Percentiles rank a stretch among this genome's conserved stretches.
Evolutionary conservation across 169 alveolate species (phyloP).

Genomic region (Plasmodium ovale): DNA sequence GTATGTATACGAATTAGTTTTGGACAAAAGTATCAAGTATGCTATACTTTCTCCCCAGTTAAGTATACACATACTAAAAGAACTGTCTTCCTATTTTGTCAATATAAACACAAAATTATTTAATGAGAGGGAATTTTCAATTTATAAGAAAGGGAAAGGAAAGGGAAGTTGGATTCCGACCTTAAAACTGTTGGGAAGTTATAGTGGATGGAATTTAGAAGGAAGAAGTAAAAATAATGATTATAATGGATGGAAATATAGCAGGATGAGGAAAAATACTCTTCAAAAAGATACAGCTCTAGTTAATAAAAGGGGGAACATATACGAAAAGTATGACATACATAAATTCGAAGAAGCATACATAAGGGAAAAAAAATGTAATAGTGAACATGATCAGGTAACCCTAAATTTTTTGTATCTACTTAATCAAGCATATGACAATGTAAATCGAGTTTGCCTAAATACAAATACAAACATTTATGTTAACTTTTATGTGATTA

Average conservation of each 20-base stretch:
- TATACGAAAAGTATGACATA: constrained; percentile 42
- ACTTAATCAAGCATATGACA: constrained; percentile 51
- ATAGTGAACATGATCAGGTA: constrained; percentile 1
- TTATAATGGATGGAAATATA: not conserved
- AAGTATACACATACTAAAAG: constrained; percentile 27
- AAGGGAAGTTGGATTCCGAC: not conserved
- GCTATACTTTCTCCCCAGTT: constrained; percentile 55
- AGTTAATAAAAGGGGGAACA: not conserved
- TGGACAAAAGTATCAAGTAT: constrained; percentile 43
- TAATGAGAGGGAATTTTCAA: constrained; percentile 15
- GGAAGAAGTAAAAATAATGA: not conserved
- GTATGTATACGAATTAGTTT: constrained; percentile 35
- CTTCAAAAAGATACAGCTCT: not conserved
- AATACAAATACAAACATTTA: constrained; percentile 50
- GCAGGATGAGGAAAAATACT: not conserved
- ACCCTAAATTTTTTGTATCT: constrained; percentile 31
- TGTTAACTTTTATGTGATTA: constrained; percentile 33
- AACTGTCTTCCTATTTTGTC: constrained; percentile 25
- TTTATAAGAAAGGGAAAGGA: not conserved
- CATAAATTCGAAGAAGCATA: constrained; percentile 6
- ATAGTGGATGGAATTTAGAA: not conserved
- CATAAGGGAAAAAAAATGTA: too few relatives aligned
- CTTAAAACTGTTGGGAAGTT: not conserved
- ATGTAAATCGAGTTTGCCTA: constrained; percentile 28
- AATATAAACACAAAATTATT: constrained; percentile 27